Base-by-base conservation (phyloP, 352 stramenopile species). In the Phytophthora sojae region DNA sequence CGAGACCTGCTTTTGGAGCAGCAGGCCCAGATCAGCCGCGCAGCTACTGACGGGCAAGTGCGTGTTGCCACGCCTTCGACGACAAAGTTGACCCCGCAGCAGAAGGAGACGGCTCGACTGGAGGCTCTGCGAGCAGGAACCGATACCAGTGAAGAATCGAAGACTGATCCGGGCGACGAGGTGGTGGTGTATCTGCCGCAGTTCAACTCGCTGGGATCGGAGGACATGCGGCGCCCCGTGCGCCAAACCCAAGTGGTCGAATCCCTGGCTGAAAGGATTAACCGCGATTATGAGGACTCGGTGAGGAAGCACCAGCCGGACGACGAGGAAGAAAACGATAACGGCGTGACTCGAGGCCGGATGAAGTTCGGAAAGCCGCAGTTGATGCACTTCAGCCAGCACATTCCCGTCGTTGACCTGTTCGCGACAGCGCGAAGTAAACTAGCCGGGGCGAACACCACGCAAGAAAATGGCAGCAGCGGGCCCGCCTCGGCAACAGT, bases 171-270 rank as follows among this genome's bases (percentile, higher is more conserved):
- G 5, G 67, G 67, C 8, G 67, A 84, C 3, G 76, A 85, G 26
- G 68, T 80, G 0, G 80, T 78, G 19, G 73, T 89, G 37, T 82
- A 88, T 37, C 57, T 91, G 2, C 79, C 82, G 7, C 81, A 85
- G 30, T 91, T 85, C 53, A 89, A 90, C 45, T 92, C 84, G 37
- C 67, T 92, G 7, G 85, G 85, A 0, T 90, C 85, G n/a, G 81
- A 85, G 39, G 71, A 89, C 49, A 79, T 76, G 64, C 79, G 79
- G 23, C 77, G 82, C n/a, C 82, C 81, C 2, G 56, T 79, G 1
- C 81, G 82, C 32, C 79, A 89, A 69, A 81, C 70, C 1, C 79
- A 90, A 49, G 44, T 87, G 9, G 71, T 93, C 25, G 83, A 93
- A 29, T 86, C 83, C 8, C 61, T 93, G 26, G 83, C 83, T 0